These are phyloP conservation scores for Populus simonii DNA, from an alignment of 345 rosid genomes.

Conservation along the genomic window DNA sequence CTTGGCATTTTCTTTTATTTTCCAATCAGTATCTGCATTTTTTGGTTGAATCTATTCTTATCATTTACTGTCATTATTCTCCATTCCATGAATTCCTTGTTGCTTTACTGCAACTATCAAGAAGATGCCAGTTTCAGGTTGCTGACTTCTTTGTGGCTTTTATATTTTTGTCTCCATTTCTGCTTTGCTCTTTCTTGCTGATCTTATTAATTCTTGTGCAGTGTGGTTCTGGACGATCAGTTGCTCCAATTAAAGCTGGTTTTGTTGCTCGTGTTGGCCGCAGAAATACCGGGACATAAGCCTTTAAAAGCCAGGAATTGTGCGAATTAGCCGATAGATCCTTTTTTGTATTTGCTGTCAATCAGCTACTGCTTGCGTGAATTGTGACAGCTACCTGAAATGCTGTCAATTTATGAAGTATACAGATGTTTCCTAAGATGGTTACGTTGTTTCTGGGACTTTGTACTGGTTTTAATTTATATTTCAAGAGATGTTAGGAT, in stretches of 20 bases:
- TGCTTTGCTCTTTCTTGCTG: background rate
- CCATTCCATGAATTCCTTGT: background rate
- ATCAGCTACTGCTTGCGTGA: background rate
- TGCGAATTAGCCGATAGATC: background rate
- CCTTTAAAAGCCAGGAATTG: background rate
- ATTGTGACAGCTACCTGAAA: background rate
- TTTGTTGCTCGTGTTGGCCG: slow-evolving; percentile 98
- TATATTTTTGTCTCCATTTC: background rate
- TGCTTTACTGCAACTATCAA: background rate
- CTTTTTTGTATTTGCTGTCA: background rate
- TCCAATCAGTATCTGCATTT: background rate
- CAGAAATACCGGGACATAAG: slow-evolving; percentile 62
- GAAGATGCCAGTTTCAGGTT: background rate
- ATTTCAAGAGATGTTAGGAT: background rate
- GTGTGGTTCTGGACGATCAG: slow-evolving; percentile 97
- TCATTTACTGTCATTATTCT: background rate
- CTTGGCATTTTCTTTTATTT: background rate
- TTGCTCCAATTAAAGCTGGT: slow-evolving; percentile 93
- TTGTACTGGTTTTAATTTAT: background rate
- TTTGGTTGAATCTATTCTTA: background rate
- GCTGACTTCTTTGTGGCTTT: background rate
- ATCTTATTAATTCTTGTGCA: slow-evolving; percentile 26
- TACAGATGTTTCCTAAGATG: background rate
- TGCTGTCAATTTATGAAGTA: background rate
- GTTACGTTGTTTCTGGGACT: background rate